Evolutionary conservation across 1,284 basidiomycete genomes (phyloP), one percentile per base, ranked within the genome.

Genomic region (Austropuccinia psidii): DNA sequence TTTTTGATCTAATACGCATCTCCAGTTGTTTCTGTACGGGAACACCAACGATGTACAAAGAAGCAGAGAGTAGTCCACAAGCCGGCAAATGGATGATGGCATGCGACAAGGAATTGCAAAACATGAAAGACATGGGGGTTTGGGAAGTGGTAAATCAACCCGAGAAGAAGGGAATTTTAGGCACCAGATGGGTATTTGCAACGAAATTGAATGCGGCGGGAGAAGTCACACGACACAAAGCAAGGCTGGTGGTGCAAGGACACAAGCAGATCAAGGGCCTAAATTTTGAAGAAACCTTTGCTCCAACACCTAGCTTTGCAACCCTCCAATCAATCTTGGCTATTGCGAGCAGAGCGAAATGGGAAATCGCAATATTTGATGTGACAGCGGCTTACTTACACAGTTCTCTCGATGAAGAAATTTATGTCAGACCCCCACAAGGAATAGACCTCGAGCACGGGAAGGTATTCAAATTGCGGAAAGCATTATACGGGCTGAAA

Each of bases 171-270:
- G 52, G 33, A 21, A 24, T 54, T 17, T 31, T 54, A 31, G 33
- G 15, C 19, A 29, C 13, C 39, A 49, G 19, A 24, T 24, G 3
- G 19, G 54, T 45, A 11, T 45, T 45, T 45, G 43, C 43, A 11
- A 11, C 49, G 4, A 70, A 70, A 31, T 27, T 19, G 11, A 37
- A 70, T 27, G 54, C 55, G 24, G 57, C 58, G 33, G 68, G 68
- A 19, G 27, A 17, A 7, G 61, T 70, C 24, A 49, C 41, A 13
- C 47, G 61, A 13, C 49, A 61, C 45, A 65, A 65, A 27, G 54
- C 54, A n/a, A 11, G 54, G 3, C 33, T 57, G 17, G 54, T 29
- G 13, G 52, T 31, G 13, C 24, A 54, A 27, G 7, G 52, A 3
- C 33, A 29, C 43, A 45, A 45, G 43, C 11, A 45, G n/a, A 45